Evolutionary conservation across 2,329 filamentous ascomycete species (phyloP).

Genomic region (Talaromyces sp.): DNA sequence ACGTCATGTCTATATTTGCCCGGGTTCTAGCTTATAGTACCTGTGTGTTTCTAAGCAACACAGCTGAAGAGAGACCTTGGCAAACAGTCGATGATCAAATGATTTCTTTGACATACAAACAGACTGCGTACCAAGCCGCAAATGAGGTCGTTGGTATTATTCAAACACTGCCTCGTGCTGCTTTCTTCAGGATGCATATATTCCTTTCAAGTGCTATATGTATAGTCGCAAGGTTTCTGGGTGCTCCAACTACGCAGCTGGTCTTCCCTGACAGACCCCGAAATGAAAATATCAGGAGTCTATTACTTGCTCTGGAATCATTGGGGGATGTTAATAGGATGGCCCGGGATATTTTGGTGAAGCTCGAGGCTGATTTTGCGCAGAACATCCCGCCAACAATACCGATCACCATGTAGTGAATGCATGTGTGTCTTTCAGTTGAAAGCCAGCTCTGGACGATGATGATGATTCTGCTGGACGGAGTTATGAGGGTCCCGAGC

Average conservation of each 20-base stretch:
- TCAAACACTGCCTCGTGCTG: background rate
- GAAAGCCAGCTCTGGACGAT: too few relatives aligned
- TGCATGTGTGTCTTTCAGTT: too few relatives aligned
- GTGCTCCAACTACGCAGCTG: background rate
- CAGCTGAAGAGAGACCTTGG: background rate
- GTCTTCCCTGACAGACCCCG: background rate
- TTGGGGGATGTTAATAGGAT: constrained; percentile 5
- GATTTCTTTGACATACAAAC: constrained; percentile 1
- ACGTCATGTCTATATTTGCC: background rate
- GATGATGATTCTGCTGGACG: background rate
- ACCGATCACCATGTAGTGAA: background rate
- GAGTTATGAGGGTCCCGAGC: too few relatives aligned
- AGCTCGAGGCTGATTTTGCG: background rate
- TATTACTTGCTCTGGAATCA: background rate
- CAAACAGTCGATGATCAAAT: constrained; percentile 4
- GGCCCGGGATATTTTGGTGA: constrained; percentile 3
- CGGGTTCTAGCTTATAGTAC: background rate
- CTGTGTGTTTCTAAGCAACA: constrained; percentile 2
- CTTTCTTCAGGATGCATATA: constrained; percentile 5
- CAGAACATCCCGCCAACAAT: background rate
- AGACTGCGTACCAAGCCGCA: constrained; percentile 2
- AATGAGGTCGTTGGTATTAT: background rate
- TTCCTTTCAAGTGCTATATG: constrained; percentile 6
- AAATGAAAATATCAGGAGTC: background rate
- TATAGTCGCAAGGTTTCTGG: constrained; percentile 1